These are phyloP conservation scores for Colletotrichum falcatum DNA, from an alignment of 2,329 filamentous ascomycete species.

Conservation along the genomic window DNA sequence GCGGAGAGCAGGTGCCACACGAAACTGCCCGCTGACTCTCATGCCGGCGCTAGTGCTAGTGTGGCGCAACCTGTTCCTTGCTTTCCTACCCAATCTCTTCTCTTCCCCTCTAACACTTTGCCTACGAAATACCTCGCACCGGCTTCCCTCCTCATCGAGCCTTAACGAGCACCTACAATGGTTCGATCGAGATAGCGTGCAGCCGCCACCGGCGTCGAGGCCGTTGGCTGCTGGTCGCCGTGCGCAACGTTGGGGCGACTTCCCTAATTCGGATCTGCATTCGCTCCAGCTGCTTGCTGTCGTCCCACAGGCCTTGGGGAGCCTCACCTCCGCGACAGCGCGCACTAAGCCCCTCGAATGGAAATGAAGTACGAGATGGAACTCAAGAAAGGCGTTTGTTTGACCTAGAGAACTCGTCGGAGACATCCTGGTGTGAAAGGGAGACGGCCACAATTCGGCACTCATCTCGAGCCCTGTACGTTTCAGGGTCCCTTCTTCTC, in stretches of 20 bases:
- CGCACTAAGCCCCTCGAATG: background rate
- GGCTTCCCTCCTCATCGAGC: background rate
- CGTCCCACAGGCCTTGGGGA: background rate
- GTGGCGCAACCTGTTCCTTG: background rate
- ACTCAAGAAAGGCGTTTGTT: background rate
- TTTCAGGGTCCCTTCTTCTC: slow-evolving; percentile 26
- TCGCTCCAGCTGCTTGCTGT: background rate
- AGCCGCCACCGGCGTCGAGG: background rate
- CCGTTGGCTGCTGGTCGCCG: slow-evolving; percentile 32
- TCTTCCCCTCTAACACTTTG: background rate
- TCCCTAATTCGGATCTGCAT: background rate
- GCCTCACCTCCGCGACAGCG: background rate
- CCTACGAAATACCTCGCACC: background rate
- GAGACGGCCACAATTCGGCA: slow-evolving; percentile 5
- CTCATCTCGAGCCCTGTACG: slow-evolving; percentile 30
- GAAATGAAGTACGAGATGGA: too few species aligned
- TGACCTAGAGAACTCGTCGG: slow-evolving; percentile 9
- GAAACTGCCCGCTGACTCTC: slow-evolving; percentile 28
- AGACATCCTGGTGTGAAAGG: slow-evolving; percentile 9
- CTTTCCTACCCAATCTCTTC: background rate
- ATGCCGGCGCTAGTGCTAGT: slow-evolving; percentile 14
- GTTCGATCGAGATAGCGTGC: slow-evolving; percentile 32
- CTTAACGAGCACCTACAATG: background rate
- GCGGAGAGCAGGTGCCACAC: slow-evolving; percentile 28
- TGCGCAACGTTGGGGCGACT: slow-evolving; percentile 38